Base-by-base conservation (phyloP, 1,139 yeast genomes). In the Debaryomycetaceae sp. region DNA sequence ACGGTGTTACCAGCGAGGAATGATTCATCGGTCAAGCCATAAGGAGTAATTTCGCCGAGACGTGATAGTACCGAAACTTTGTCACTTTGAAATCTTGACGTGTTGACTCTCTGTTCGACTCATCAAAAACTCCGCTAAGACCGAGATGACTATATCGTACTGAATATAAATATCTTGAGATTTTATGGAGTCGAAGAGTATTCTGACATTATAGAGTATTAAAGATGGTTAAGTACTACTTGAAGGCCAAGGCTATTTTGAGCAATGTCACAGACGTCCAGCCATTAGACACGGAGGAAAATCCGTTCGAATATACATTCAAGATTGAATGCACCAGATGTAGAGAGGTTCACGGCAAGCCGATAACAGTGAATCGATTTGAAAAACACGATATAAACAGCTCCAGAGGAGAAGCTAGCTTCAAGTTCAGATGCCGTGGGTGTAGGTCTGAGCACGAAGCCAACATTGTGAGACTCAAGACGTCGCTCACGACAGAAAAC, bases 371-470 rank as follows among this genome's bases (percentile, higher is more conserved):
- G 58, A 87, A 86, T 59, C 65, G 78, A 46, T 82, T 67, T 58
- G 91, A 67, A 61, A 55, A 59, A 31, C 77, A 79, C 56, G 86
- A 83, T 31, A 74, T 86, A 31, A 60, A 75, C 1, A 91, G 89
- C 0, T 79, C 94, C 33, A 74, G 83, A 46, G 96, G 96, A 13
- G 88, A 81, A 45, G 95, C 96, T 9, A 86, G 83, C 49, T 87
- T 89, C 57, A 83, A 85, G 2, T 83, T 86, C 73, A 77, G 81
- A 50, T 92, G 98, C 58, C 75, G 75, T 41, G 66, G 69, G 47
- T 87, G 96, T 57, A 77, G 79, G 42, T 44, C 52, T 29, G 75
- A 69, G 43, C 70, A 67, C 46, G 57, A 67, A 5, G 72, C 75
- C 6, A 53, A 55, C 30, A 63, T 78, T 19, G 42, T 47, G 9